Base-by-base conservation (phyloP, 257 asterid genomes). In the Rauvolfia tetraphylla region DNA sequence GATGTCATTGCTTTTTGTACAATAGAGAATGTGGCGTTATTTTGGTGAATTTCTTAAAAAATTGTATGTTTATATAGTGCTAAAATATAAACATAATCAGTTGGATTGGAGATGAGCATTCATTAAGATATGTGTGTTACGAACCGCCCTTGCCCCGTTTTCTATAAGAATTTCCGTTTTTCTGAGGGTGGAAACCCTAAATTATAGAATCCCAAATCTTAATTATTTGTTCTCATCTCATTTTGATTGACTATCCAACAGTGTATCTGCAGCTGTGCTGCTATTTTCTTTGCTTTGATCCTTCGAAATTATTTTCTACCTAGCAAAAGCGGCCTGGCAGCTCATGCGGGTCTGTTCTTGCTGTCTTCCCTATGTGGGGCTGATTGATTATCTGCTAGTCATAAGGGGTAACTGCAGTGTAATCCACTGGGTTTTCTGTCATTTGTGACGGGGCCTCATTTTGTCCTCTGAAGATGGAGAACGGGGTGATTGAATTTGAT, bases 401-500 rank as follows among this genome's bases (percentile, higher is more conserved):
- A 36, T 36, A 22, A 67, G 48, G 17, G 29, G 14, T 67, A 22
- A 33, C 51, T 22, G 49, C 72, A 3, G 1, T 36, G 11, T 36
- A 22, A 39, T 38, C 41, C 31, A 10, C 33, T 38, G 72, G 51
- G 14, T 14, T 67, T 51, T 38, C 23, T 38, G 18, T 67, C 13
- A 38, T 67, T 39, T 67, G 51, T 67, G 51, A 9, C 48, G 2
- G 15, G 7, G 31, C 72, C 31, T 34, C 23, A 22, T 6, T 38
- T 12, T 67, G 6, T n/a, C 20, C 33, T 8, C 75, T 34, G 27
- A 31, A 56, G 65, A 94, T 95, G 99, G 99, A 92, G 77, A 85
- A 86, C 80, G 89, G 86, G 62, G 88, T 88, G 62, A 72, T 95
- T 36, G 98, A 91, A 80, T 95, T 90, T 72, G 97, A 90, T 82